Percentiles rank a stretch among this genome's conserved stretches.
Evolutionary conservation across 2,329 filamentous ascomycete species (phyloP).

Genomic region (Fusarium sp.): DNA sequence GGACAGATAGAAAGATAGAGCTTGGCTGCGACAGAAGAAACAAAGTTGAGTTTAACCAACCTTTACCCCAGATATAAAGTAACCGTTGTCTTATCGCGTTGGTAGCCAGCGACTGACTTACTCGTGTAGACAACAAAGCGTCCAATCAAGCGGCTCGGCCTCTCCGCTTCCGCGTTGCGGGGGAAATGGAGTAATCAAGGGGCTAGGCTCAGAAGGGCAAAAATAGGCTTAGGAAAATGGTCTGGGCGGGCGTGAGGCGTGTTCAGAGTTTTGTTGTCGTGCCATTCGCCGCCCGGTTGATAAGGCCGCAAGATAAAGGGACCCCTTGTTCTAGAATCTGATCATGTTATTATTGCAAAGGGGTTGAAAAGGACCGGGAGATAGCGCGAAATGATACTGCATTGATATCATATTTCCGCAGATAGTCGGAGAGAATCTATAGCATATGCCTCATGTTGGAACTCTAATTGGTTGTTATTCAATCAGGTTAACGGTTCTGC

Average conservation of each 20-base stretch:
- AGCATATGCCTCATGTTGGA: not conserved
- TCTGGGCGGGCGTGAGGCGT: not conserved
- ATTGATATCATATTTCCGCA: not conserved
- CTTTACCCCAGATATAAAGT: constrained; percentile 12
- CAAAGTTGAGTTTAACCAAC: not conserved
- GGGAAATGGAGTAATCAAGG: constrained; percentile 16
- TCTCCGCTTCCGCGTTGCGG: constrained; percentile 23
- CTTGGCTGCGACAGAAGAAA: not conserved
- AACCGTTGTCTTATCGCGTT: not conserved
- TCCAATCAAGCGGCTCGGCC: constrained; percentile 21
- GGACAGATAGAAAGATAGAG: too few species aligned
- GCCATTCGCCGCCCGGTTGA: not conserved
- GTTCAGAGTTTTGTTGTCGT: not conserved
- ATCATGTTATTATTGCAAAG: not conserved
- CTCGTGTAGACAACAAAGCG: not conserved
- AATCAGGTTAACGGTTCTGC: too few species aligned
- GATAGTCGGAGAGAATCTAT: not conserved
- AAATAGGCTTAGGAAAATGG: constrained; percentile 32
- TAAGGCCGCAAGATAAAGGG: constrained; percentile 3
- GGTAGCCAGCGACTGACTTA: not conserved
- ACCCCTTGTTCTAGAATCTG: constrained; percentile 10
- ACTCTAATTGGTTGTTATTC: not conserved
- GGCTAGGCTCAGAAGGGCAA: constrained; percentile 28
- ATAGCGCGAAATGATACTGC: not conserved
- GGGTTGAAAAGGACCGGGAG: not conserved